Base-by-base conservation (phyloP, 2,329 filamentous ascomycete species). In the Fusarium sp. region DNA sequence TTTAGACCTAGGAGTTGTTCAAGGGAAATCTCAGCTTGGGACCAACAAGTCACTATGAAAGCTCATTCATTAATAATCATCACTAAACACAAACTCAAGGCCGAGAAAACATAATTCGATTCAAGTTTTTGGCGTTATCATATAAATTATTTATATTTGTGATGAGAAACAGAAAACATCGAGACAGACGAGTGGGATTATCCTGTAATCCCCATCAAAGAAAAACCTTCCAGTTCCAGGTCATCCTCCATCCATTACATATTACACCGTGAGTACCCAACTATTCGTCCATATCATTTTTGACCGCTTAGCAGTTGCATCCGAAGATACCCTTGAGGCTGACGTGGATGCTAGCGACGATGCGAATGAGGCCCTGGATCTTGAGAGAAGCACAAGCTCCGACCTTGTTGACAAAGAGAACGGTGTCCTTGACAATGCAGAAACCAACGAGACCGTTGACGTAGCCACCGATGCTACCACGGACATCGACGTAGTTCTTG, bases 401-500 rank as follows among this genome's bases (percentile, higher is more conserved):
- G 42, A 74, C 53, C 42, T 74, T 70, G 72, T 71, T 75, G 59
- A 79, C 60, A 36, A 73, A 53, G 56, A 81, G 68, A 56, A 82
- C 56, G 20, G 78, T 63, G n/a, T 80, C 77, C 64, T 77, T 76
- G 44, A 80, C 72, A 64, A 82, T 74, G 67, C 77, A 79, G 72
- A 82, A 74, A 39, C 80, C 80, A 41, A 75, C 63, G 45, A 80
- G 72, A 38, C 76, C 78, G 44, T 70, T 67, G 53, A 81, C 67
- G 66, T 71, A 72, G 31, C 73, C 78, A 58, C 80, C 80, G 27
- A 78, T 71, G 36, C 76, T 61, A 46, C 75, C 75, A 47, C 66
- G 64, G 60, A 81, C 74, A 60, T 82, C 80, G 44, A 82, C 74
- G 77, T 79, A 79, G 80, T 83, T 83, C 71, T 76, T 75, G 77